phyloP scores from a whole-genome alignment of 371 early-diverging fungal species.

The Syncephalastrum contaminatum region DNA sequence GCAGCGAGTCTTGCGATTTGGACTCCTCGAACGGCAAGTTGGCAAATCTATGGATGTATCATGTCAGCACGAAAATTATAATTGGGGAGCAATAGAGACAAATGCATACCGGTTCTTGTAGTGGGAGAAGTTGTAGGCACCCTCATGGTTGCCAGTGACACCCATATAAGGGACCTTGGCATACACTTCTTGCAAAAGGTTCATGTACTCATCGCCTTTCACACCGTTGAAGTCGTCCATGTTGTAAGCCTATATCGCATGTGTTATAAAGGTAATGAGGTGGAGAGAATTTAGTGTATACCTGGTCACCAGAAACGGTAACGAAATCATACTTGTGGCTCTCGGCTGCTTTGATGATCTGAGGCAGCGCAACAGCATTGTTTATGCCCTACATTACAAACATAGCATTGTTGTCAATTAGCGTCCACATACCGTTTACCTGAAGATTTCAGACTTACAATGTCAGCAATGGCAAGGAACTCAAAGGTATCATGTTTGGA shows the following conservation, averaged over 20 bases:
- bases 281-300: neutral
- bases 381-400: conserved; percentile 29
- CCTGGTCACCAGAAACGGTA: conserved; percentile 46
- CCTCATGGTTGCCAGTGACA: conserved; percentile 44
- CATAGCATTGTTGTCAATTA: no score
- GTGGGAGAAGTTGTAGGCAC: conserved; percentile 42
- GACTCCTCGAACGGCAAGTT: conserved; percentile 38
- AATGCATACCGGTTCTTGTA: conserved; percentile 38
- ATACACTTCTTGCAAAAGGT: conserved; percentile 37
- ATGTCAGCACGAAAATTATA: neutral
- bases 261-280: no score
- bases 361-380: conserved; percentile 39
- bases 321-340: conserved; percentile 44
- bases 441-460: conserved; percentile 20
- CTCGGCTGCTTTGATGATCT: conserved; percentile 28
- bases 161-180: conserved; percentile 44
- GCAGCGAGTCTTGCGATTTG: conserved; percentile 30
- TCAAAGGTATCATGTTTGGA: conserved; percentile 26
- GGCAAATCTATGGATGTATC: conserved; percentile 17
- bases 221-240: conserved; percentile 42
- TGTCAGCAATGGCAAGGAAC: conserved; percentile 43
- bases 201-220: conserved; percentile 48
- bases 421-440: no score
- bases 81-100: neutral
- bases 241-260: conserved; percentile 26